Evolutionary conservation across 192 early-diverging fungal genomes (phyloP).

Genomic region (Backusella westeae): DNA sequence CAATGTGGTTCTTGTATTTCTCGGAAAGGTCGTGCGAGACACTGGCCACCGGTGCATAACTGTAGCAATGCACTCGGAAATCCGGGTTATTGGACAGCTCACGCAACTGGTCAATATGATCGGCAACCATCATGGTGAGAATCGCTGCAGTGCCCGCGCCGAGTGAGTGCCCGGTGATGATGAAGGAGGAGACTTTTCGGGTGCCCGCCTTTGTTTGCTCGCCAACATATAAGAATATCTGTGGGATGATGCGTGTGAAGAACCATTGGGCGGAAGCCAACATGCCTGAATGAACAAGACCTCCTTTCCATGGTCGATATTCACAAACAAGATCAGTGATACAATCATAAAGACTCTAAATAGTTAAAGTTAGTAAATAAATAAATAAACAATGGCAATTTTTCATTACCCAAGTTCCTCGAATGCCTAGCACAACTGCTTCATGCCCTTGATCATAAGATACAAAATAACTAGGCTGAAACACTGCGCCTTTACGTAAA

Average conservation of each 20-base stretch:
- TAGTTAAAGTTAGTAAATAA: not conserved
- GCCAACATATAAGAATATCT: conserved; percentile 46
- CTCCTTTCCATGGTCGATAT: conserved; percentile 78
- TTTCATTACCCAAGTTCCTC: conserved; percentile 63
- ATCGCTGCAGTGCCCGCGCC: conserved; percentile 66
- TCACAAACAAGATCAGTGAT: conserved; percentile 79
- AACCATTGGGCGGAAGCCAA: conserved; percentile 69
- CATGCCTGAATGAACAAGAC: conserved; percentile 76
- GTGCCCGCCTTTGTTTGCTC: conserved; percentile 28
- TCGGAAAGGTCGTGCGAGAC: conserved; percentile 52
- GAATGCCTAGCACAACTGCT: conserved; percentile 66
- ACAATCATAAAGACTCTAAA: conserved; percentile 66
- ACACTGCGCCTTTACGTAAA: conserved; percentile 56
- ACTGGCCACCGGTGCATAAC: conserved; percentile 57
- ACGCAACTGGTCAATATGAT: conserved; percentile 40
- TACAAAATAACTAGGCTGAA: conserved; percentile 74
- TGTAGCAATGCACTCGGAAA: conserved; percentile 46
- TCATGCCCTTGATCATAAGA: conserved; percentile 60
- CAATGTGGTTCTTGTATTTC: conserved; percentile 52
- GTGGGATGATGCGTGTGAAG: conserved; percentile 59
- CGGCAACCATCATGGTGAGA: conserved; percentile 62
- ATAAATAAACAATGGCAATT: not conserved
- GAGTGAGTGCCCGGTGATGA: conserved; percentile 67
- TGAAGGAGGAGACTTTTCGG: conserved; percentile 39
- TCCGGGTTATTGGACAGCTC: conserved; percentile 40